These are phyloP conservation scores for Cryptococcus hybrid DNA, from an alignment of 1,284 basidiomycete genomes.

Conservation along the genomic window DNA sequence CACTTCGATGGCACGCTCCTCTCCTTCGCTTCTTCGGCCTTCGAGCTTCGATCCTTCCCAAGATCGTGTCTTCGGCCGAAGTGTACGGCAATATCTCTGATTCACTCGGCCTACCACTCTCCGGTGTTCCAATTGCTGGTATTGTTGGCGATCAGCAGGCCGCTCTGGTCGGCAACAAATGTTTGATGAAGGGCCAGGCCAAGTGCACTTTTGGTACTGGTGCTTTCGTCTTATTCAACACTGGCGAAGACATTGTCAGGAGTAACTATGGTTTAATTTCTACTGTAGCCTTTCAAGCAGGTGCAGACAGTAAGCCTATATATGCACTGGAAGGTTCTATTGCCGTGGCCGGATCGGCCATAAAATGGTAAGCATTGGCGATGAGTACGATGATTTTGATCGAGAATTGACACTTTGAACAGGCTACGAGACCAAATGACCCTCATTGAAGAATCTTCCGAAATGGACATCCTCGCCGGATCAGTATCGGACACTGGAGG, in stretches of 20 bases:
- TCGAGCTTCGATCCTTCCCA: constrained; percentile 75
- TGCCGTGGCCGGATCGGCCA: constrained; percentile 89
- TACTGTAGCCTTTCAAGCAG: constrained; percentile 90
- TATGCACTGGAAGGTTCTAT: constrained; percentile 96
- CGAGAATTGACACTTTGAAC: constrained; percentile 1
- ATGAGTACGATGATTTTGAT: background rate
- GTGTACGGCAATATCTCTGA: constrained; percentile 75
- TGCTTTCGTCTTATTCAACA: constrained; percentile 88
- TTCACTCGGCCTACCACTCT: constrained; percentile 59
- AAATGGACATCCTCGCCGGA: constrained; percentile 82
- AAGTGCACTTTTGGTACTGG: constrained; percentile 97
- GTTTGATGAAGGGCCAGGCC: constrained; percentile 75
- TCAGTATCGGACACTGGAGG: constrained; percentile 80
- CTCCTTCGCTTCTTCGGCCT: constrained; percentile 87
- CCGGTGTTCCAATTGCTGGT: constrained; percentile 81
- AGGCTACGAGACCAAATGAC: constrained; percentile 86
- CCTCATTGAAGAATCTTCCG: constrained; percentile 73
- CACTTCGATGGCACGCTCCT: constrained; percentile 76
- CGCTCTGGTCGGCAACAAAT: constrained; percentile 95
- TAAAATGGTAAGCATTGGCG: constrained; percentile 68
- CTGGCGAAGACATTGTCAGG: constrained; percentile 79
- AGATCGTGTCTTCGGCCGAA: constrained; percentile 86
- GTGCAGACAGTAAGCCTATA: constrained; percentile 70
- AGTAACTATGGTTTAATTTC: constrained; percentile 85
- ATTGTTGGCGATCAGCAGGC: constrained; percentile 97